Percentiles rank a stretch among this genome's conserved stretches.
phyloP scores from a whole-genome alignment of 2,329 filamentous ascomycete species.

The Zalaria sp. region DNA sequence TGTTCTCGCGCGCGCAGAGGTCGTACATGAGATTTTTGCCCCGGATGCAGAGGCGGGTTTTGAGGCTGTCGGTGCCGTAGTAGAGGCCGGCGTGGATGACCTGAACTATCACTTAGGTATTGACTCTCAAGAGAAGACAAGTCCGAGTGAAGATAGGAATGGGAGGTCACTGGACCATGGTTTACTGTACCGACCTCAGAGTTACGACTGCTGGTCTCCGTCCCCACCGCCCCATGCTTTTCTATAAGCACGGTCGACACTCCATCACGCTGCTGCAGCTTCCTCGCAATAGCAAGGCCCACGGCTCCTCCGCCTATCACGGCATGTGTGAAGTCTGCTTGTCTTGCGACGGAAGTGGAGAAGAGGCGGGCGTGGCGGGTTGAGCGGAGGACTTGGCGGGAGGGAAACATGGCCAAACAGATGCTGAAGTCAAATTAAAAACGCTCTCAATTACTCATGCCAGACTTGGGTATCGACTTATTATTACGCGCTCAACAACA shows the following conservation, averaged over 20 bases:
- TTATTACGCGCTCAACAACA: too few relatives aligned
- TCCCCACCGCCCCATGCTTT: slow-evolving; percentile 60
- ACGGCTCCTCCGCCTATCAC: slow-evolving; percentile 61
- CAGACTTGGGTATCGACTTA: too few relatives aligned
- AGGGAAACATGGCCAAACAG: neutral
- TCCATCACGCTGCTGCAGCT: slow-evolving; percentile 47
- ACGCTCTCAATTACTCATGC: too few relatives aligned
- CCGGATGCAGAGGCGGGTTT: slow-evolving; percentile 67
- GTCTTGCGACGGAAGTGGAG: neutral
- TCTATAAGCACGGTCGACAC: slow-evolving; percentile 67
- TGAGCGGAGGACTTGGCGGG: neutral
- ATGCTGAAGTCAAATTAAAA: too few relatives aligned
- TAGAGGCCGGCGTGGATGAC: slow-evolving; percentile 95
- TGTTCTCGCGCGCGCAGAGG: slow-evolving; percentile 52
- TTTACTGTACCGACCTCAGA: slow-evolving; percentile 46
- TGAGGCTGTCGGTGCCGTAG: slow-evolving; percentile 63
- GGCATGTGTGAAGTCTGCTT: slow-evolving; percentile 50
- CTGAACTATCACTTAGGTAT: slow-evolving; percentile 19
- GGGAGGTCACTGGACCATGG: neutral
- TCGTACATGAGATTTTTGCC: slow-evolving; percentile 68
- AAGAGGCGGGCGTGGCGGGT: neutral
- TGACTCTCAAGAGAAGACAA: neutral
- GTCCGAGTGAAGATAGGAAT: neutral
- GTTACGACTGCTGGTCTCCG: slow-evolving; percentile 80
- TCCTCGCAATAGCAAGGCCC: slow-evolving; percentile 64